Evolutionary conservation across 2,329 filamentous ascomycete species (phyloP).

Genomic region (Clonostachys sp.): DNA sequence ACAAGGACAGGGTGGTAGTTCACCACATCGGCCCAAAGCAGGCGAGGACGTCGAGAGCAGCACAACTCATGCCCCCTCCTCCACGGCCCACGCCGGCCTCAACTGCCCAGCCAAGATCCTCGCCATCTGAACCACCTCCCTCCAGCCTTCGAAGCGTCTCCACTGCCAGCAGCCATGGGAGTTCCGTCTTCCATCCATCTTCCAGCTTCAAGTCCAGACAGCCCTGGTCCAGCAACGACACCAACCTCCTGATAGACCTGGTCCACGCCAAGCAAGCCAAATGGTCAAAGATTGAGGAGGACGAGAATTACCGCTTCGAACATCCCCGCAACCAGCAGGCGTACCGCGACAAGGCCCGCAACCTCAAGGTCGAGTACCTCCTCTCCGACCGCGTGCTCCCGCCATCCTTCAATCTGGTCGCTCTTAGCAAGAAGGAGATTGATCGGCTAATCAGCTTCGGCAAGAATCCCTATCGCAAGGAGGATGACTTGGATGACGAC

Average conservation of each 20-base stretch:
- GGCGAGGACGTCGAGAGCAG: not conserved
- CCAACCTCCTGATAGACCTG: slow-evolving; percentile 30
- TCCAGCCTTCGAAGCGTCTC: slow-evolving; percentile 1
- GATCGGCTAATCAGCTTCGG: slow-evolving; percentile 28
- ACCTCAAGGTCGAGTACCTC: slow-evolving; percentile 48
- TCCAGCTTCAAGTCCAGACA: slow-evolving; percentile 12
- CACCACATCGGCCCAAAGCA: not conserved
- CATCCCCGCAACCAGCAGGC: slow-evolving; percentile 46
- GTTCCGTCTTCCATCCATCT: slow-evolving; percentile 2
- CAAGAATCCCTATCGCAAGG: slow-evolving; percentile 44
- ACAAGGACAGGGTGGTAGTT: slow-evolving; percentile 3
- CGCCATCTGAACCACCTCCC: not conserved
- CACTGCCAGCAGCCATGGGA: slow-evolving; percentile 2
- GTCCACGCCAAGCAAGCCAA: slow-evolving; percentile 21
- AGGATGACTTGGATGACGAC: slow-evolving; percentile 35
- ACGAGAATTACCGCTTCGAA: slow-evolving; percentile 29
- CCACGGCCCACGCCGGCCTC: not conserved
- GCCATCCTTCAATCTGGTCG: slow-evolving; percentile 42
- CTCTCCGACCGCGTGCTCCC: slow-evolving; percentile 38
- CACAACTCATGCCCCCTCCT: not conserved
- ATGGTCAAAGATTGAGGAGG: slow-evolving; percentile 24
- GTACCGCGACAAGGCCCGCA: slow-evolving; percentile 53
- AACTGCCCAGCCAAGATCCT: not conserved
- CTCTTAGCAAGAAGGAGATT: slow-evolving; percentile 45
- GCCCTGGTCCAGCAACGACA: slow-evolving; percentile 38